phyloP scores from a whole-genome alignment of 768 basidiomycete species.

The Lentinus brumalis region DNA sequence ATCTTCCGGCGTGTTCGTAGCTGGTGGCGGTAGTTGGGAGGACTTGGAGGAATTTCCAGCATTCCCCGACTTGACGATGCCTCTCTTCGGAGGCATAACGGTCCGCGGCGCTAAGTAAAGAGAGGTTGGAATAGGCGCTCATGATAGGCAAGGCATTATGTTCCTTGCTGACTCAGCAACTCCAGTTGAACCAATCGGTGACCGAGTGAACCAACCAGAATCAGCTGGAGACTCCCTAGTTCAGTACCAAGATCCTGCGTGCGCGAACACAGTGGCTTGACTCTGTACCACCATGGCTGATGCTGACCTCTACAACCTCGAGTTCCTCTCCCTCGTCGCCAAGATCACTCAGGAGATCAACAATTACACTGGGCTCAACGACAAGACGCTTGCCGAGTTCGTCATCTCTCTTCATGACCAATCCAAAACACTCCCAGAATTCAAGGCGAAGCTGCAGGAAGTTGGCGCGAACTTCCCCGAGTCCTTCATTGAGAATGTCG shows the following conservation, averaged over 20 bases:
- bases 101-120: background rate
- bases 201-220: background rate
- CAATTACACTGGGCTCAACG: constrained; percentile 82
- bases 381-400: constrained; percentile 95
- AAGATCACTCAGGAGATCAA: constrained; percentile 92
- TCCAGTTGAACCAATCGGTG: background rate
- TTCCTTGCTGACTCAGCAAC: constrained; percentile 8
- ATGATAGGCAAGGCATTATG: background rate
- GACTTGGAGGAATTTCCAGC: constrained; percentile 83
- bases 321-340: constrained; percentile 86
- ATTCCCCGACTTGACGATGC: constrained; percentile 86
- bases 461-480: constrained; percentile 85
- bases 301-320: constrained; percentile 87
- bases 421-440: constrained; percentile 74
- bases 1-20: constrained; percentile 33
- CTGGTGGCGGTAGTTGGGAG: constrained; percentile 21
- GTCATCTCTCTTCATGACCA: constrained; percentile 88
- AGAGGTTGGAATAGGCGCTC: constrained; percentile 6
- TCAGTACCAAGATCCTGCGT: background rate
- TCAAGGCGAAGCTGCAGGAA: constrained; percentile 78
- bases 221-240: background rate
- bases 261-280: background rate
- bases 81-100: constrained; percentile 68
- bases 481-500: constrained; percentile 88
- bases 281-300: constrained; percentile 52